Evolutionary conservation across 352 stramenopile genomes (phyloP), one percentile per base, ranked within the genome.

Genomic region (Phytopythium aichiense): DNA sequence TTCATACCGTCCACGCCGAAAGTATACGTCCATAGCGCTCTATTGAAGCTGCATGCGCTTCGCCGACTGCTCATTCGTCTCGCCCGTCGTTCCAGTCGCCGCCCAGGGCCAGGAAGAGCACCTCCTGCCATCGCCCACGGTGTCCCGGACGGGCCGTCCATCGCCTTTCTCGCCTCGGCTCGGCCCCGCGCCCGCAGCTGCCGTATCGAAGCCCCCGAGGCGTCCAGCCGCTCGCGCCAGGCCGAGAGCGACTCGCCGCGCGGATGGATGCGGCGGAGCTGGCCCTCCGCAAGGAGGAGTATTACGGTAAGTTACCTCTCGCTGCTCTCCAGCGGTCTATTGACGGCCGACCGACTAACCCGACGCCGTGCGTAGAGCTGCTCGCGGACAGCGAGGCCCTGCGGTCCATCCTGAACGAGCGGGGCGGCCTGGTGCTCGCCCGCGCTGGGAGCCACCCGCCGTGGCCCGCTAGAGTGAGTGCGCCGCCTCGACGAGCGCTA

Each of bases 391-490:
- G 84, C 53, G 72, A 87, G 42, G 67, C 83, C 25, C 77, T 95
- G 15, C 78, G 76, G 56, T 70, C 79, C 40, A 67, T 92, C 25
- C 75, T 95, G 31, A 92, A 95, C 65, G 69, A 91, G 64, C 80
- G 85, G 23, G 84, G 77, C 20, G 87, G 87, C 13, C 62, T 95
- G n/a, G 61, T 95, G 53, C 77, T 94, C 33, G 87, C 87, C 22
- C 79, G 84, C 13, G 80, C 91, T 20, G 84, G 84, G 53, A 87
- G 82, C 58, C 88, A 95, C 66, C 84, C 88, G 56, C 84, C 84
- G 22, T 95, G 87, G 87, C 87, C 87, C 35, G 84, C 87, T 22
- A 75, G 87, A 59, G 87, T 95, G 77, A 48, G 65, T 43, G 15
- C 18, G n/a, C 20, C 15, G 23, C 42, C 35, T 49, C 50, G 7